These are phyloP conservation scores for Pythium dissimile DNA, from an alignment of 352 stramenopile species.

Conservation along the genomic window DNA sequence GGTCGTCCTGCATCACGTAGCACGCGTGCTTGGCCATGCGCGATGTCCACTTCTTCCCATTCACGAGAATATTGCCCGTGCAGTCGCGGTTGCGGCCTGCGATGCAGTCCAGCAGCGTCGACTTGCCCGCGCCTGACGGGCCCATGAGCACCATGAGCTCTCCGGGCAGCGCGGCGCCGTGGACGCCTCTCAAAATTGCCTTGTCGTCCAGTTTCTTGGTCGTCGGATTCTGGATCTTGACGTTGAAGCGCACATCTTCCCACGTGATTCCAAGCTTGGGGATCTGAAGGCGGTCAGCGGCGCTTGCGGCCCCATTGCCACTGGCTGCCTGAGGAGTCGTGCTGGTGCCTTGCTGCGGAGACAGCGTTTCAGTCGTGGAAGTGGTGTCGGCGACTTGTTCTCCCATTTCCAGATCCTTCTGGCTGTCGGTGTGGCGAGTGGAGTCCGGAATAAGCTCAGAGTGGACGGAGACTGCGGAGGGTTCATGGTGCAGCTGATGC, in stretches of 20 bases:
- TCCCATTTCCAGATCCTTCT: slow-evolving; percentile 1
- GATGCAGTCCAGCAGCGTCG: slow-evolving; percentile 51
- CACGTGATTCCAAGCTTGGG: slow-evolving; percentile 26
- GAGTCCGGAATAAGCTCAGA: slow-evolving; percentile 20
- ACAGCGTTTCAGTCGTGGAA: slow-evolving; percentile 8
- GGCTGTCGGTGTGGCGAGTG: slow-evolving; percentile 1
- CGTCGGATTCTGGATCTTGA: slow-evolving; percentile 25
- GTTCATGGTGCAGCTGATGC: no score
- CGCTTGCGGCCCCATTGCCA: slow-evolving; percentile 4
- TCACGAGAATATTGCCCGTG: slow-evolving; percentile 30
- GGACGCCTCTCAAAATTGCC: slow-evolving; percentile 44
- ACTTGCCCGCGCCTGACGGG: slow-evolving; percentile 53
- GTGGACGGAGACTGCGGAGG: slow-evolving; percentile 10
- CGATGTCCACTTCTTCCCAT: slow-evolving; percentile 38
- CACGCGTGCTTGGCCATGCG: slow-evolving; percentile 34
- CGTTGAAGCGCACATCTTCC: slow-evolving; percentile 25
- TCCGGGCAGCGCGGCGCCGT: slow-evolving; percentile 29
- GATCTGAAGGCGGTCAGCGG: slow-evolving; percentile 19
- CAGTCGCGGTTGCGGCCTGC: slow-evolving; percentile 32
- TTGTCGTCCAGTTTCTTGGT: slow-evolving; percentile 32
- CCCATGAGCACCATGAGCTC: slow-evolving; percentile 61
- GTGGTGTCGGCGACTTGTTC: slow-evolving; percentile 7
- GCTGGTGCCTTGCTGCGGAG: background rate
- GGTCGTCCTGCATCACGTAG: slow-evolving; percentile 91
- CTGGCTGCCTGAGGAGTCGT: background rate